Percentiles rank a stretch among this genome's conserved stretches.
These are phyloP conservation scores for Babesia ovis DNA, from an alignment of 169 alveolate species.

Conservation along the genomic window DNA sequence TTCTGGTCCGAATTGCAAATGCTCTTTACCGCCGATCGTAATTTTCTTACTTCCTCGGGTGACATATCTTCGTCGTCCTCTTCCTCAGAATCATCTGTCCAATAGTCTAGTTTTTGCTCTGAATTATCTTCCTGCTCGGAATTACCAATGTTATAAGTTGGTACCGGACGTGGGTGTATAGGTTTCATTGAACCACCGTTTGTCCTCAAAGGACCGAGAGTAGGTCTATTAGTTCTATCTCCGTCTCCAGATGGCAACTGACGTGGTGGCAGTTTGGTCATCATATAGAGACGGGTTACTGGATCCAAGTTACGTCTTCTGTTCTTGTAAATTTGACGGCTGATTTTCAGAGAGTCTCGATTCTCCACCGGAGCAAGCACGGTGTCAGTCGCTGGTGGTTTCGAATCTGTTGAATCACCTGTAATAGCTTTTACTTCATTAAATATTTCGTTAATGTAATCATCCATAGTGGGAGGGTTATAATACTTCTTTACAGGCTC, in stretches of 20 bases:
- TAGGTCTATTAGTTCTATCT: too few species aligned
- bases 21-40: conserved; percentile 37
- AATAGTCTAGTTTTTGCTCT: not conserved
- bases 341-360: not conserved
- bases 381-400: not conserved
- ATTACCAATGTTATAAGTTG: too few species aligned
- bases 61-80: conserved; percentile 1
- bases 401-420: not conserved
- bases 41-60: conserved; percentile 21
- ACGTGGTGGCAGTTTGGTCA: conserved; percentile 27
- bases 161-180: not conserved
- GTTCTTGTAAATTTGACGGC: not conserved
- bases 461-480: conserved; percentile 9
- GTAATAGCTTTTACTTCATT: conserved; percentile 18
- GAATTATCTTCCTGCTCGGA: not conserved
- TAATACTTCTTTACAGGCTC: conserved; percentile 18
- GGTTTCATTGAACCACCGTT: too few species aligned
- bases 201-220: not conserved
- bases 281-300: conserved; percentile 17
- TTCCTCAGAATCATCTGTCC: conserved; percentile 23
- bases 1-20: conserved; percentile 32
- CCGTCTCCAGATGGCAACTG: conserved; percentile 5
- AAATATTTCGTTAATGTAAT: conserved; percentile 1
- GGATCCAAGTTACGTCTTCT: conserved; percentile 12
- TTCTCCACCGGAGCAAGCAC: not conserved